Conservation (phyloP, 2,329 filamentous ascomycete genomes). For the Fusarium sp. region DNA sequence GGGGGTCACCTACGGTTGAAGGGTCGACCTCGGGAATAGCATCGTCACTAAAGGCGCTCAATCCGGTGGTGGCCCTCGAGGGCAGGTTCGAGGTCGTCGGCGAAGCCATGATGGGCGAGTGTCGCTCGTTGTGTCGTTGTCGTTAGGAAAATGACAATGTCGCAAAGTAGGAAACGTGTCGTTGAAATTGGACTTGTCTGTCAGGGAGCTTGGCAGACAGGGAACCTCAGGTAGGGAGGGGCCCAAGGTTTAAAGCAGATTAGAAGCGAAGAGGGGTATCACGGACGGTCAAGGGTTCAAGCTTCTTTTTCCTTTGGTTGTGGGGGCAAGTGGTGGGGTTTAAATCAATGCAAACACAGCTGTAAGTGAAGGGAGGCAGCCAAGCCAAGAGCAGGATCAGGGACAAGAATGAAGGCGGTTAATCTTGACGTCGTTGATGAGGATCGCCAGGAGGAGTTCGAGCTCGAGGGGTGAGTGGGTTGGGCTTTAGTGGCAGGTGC, state of each 20-base stretch:
- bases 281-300: constrained; percentile 32
- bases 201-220: constrained; percentile 34
- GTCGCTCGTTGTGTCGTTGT: background rate
- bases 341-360: background rate
- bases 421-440: constrained; percentile 36
- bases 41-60: constrained; percentile 65
- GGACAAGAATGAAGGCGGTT: constrained; percentile 1
- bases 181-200: constrained; percentile 30
- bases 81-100: constrained; percentile 53
- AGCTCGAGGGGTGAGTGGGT: constrained; percentile 6
- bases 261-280: constrained; percentile 33
- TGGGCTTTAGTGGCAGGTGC: background rate
- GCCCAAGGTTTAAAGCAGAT: background rate
- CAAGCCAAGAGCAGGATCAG: background rate
- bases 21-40: constrained; percentile 70
- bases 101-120: constrained; percentile 44
- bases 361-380: background rate
- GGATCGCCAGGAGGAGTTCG: constrained; percentile 27
- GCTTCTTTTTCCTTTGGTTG: constrained; percentile 24
- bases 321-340: constrained; percentile 4
- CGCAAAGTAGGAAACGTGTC: constrained; percentile 16
- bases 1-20: constrained; percentile 60
- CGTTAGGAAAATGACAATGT: background rate
- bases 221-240: constrained; percentile 10
- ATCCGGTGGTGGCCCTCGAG: constrained; percentile 59